phyloP scores from a whole-genome alignment of 2,329 filamentous ascomycete genomes.

The Phymatotrichopsis omnivora region DNA sequence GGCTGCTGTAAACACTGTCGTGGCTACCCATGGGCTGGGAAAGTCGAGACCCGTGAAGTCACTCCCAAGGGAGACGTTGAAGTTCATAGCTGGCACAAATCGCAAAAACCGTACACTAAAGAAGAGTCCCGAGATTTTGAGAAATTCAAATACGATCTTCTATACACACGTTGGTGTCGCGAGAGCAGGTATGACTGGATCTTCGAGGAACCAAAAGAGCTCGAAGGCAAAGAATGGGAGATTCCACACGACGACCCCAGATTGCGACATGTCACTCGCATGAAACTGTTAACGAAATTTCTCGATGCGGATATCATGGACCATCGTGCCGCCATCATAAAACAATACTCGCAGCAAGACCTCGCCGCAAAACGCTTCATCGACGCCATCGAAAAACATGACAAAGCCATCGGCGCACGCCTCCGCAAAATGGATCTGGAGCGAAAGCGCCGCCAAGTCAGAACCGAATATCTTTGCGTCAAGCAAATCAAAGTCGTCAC shows the following conservation, averaged over 20 bases:
- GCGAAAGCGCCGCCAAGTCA: slow-evolving; percentile 26
- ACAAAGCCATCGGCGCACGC: slow-evolving; percentile 18
- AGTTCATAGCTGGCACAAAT: slow-evolving; percentile 23
- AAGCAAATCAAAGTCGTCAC: slow-evolving; percentile 21
- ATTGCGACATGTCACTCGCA: slow-evolving; percentile 23
- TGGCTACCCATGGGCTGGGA: slow-evolving; percentile 26
- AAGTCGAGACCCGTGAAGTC: slow-evolving; percentile 23
- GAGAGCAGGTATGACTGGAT: slow-evolving; percentile 28
- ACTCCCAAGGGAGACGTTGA: slow-evolving; percentile 20
- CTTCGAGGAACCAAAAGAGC: slow-evolving; percentile 21
- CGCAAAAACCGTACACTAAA: slow-evolving; percentile 20
- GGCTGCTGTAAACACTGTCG: slow-evolving; percentile 25
- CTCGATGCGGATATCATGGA: slow-evolving; percentile 16
- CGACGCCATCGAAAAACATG: slow-evolving; percentile 14
- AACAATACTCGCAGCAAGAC: slow-evolving; percentile 18
- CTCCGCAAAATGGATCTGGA: slow-evolving; percentile 25
- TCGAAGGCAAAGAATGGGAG: slow-evolving; percentile 14
- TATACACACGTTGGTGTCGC: slow-evolving; percentile 27
- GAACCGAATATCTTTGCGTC: slow-evolving; percentile 22
- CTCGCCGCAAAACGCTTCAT: slow-evolving; percentile 24
- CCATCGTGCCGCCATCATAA: slow-evolving; percentile 4
- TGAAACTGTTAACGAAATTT: slow-evolving; percentile 16
- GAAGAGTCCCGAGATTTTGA: slow-evolving; percentile 20
- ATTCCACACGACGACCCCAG: slow-evolving; percentile 26
- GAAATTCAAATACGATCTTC: slow-evolving; percentile 8